phyloP scores from a whole-genome alignment of 768 basidiomycete genomes.

The Lyophyllum atratum region DNA sequence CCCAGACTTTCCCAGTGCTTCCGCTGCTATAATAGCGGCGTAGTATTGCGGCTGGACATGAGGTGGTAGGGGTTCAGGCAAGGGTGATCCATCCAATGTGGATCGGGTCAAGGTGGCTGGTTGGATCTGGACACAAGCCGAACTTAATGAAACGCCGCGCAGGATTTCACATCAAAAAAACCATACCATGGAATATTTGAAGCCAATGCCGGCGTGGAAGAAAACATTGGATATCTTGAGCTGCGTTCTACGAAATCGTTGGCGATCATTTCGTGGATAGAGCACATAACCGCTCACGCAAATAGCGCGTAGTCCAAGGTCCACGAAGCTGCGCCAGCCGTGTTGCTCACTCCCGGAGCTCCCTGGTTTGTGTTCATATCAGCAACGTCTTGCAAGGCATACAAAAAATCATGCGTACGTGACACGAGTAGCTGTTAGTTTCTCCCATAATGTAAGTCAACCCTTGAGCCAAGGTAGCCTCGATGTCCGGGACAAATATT shows the following conservation, averaged over 20 bases:
- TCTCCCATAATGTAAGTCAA: conserved; percentile 69
- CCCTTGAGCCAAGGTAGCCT: conserved; percentile 43
- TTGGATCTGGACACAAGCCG: conserved; percentile 56
- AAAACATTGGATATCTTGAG: conserved; percentile 55
- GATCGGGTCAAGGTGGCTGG: conserved; percentile 60
- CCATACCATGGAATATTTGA: conserved; percentile 67
- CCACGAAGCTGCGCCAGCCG: conserved; percentile 73
- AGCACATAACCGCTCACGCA: conserved; percentile 34
- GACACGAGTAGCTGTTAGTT: conserved; percentile 54
- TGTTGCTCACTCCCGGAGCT: conserved; percentile 62
- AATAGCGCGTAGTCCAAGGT: conserved; percentile 64
- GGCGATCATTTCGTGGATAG: not conserved
- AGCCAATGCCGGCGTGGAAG: conserved; percentile 73
- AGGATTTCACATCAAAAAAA: not conserved
- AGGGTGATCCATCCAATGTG: conserved; percentile 52
- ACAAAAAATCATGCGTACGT: conserved; percentile 35
- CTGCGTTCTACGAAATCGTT: conserved; percentile 12
- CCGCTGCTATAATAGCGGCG: conserved; percentile 59
- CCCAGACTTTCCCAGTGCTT: conserved; percentile 52
- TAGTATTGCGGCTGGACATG: conserved; percentile 72
- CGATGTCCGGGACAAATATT: conserved; percentile 53
- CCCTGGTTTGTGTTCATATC: conserved; percentile 30
- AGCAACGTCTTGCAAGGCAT: not conserved
- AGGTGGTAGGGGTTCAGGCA: conserved; percentile 51
- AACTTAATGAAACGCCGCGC: not conserved